Evolutionary conservation across 2,329 filamentous ascomycete genomes (phyloP), one percentile per base, ranked within the genome.

Genomic region (Aquanectria penicillioides): DNA sequence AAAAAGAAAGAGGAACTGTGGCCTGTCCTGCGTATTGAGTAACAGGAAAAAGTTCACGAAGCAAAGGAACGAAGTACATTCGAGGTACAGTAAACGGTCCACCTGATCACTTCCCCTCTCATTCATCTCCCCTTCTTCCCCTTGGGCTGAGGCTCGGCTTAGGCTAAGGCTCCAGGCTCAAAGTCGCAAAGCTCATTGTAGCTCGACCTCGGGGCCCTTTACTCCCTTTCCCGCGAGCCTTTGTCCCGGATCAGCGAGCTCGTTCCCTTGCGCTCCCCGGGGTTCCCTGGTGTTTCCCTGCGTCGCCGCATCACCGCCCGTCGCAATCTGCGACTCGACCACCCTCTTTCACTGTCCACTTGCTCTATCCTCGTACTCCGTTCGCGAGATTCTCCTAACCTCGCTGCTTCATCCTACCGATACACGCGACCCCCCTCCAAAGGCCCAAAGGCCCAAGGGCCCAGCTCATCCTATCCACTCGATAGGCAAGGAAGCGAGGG

Each of bases 221-320:
- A 36, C 44, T 59, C 49, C 49, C 41, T 43, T 46, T 44, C 56
- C 56, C 59, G 59, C 56, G 41, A 44, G 8, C 28, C 52, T 52
- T 62, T 62, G 40, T 44, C 59, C 59, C 59, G 59, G 54, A 57
- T 47, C 38, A 59, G 58, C 58, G 58, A 60, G 57, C 22, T 17
- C 43, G 28, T 18, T 48, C 55, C 52, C 44, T 41, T 18, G 5
- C 48, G 20, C 6, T 38, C n/a, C n/a, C n/a, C n/a, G n/a, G n/a
- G n/a, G n/a, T n/a, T 37, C 33, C 48, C 34, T 49, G 48, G 44
- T 43, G 31, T 48, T 36, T 48, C 55, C 50, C 55, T 53, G 49
- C 50, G 40, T 55, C 59, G 50, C 49, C 48, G 41, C 37, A 17
- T 47, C 40, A 43, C 43, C 28, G 38, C 47, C 15, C 28, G 36